Percentiles rank a stretch among this genome's conserved stretches.
These are phyloP conservation scores for Massarina eburnea DNA, from an alignment of 2,329 filamentous ascomycete genomes.

Conservation along the genomic window DNA sequence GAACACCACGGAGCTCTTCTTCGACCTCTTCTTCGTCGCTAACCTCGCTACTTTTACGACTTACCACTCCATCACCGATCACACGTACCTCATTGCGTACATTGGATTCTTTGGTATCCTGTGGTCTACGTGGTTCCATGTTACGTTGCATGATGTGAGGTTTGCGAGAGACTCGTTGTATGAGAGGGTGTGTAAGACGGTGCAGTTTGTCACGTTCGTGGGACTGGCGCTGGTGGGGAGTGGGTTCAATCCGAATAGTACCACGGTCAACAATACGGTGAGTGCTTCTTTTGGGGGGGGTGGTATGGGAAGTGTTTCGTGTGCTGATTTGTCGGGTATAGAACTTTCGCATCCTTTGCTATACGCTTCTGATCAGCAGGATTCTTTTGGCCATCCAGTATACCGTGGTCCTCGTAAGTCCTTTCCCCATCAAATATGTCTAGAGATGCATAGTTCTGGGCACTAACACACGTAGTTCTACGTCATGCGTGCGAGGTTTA, in stretches of 20 bases:
- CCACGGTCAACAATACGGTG: constrained; percentile 30
- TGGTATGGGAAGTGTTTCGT: too few relatives aligned
- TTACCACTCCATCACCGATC: constrained; percentile 42
- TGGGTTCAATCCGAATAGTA: constrained; percentile 34
- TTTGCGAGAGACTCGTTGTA: constrained; percentile 43
- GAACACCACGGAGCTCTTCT: constrained; percentile 43
- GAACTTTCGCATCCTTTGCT: constrained; percentile 41
- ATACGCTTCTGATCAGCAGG: constrained; percentile 38
- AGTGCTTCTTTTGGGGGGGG: constrained; percentile 3
- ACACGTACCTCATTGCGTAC: constrained; percentile 36
- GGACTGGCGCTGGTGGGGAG: constrained; percentile 41
- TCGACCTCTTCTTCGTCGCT: constrained; percentile 38
- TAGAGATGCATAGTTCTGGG: too few relatives aligned
- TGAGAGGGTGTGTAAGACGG: constrained; percentile 40
- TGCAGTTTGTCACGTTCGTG: constrained; percentile 42
- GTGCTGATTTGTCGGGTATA: constrained; percentile 12
- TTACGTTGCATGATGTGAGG: constrained; percentile 44
- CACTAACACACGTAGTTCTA: constrained; percentile 23
- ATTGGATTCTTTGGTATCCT: constrained; percentile 44
- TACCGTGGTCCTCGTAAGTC: constrained; percentile 31
- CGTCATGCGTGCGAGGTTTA: constrained; percentile 28
- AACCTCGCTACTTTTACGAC: constrained; percentile 45
- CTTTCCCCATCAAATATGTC: neutral
- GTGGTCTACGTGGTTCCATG: constrained; percentile 44
- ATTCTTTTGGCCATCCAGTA: constrained; percentile 37